Percentiles rank a stretch among this genome's conserved stretches.
Evolutionary conservation across 495 filamentous ascomycete species (phyloP).

Genomic region (Tuber indicum): DNA sequence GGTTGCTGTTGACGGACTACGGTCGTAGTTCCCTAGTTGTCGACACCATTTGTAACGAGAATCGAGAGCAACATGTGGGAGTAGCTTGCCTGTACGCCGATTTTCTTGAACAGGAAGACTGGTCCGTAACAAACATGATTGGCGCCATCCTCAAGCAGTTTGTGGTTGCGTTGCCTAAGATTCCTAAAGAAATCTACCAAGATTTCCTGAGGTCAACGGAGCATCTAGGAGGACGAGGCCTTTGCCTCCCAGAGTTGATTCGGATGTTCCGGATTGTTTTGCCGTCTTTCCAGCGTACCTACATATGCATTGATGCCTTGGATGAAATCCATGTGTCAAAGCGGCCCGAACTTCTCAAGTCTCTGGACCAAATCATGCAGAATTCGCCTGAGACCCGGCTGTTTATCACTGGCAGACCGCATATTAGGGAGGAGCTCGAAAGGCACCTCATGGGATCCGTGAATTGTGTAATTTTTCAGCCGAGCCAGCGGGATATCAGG

Average conservation of each 20-base stretch:
- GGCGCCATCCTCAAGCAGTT: not conserved
- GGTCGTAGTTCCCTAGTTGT: not conserved
- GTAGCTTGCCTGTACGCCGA: slow-evolving; percentile 1
- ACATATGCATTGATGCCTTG: not conserved
- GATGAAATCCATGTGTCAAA: not conserved
- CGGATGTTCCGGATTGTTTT: not conserved
- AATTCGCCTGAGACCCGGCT: not conserved
- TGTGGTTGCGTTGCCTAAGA: not conserved
- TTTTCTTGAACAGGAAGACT: slow-evolving; percentile 2
- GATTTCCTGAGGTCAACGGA: not conserved
- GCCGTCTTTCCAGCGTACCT: not conserved
- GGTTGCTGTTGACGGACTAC: not conserved
- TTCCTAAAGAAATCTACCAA: not conserved
- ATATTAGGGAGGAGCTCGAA: not conserved
- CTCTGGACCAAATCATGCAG: not conserved
- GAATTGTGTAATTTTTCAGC: not conserved
- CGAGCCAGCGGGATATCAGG: not conserved
- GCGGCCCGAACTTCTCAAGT: not conserved
- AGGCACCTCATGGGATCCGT: not conserved
- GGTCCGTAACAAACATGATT: not conserved
- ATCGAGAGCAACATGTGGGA: not conserved
- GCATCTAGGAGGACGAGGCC: not conserved
- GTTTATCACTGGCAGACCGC: slow-evolving; percentile 4
- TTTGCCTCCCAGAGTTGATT: not conserved
- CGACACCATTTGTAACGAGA: slow-evolving; percentile 3